Base-by-base conservation (phyloP, 2,329 filamentous ascomycete genomes). In the Sporothrix globosa region DNA sequence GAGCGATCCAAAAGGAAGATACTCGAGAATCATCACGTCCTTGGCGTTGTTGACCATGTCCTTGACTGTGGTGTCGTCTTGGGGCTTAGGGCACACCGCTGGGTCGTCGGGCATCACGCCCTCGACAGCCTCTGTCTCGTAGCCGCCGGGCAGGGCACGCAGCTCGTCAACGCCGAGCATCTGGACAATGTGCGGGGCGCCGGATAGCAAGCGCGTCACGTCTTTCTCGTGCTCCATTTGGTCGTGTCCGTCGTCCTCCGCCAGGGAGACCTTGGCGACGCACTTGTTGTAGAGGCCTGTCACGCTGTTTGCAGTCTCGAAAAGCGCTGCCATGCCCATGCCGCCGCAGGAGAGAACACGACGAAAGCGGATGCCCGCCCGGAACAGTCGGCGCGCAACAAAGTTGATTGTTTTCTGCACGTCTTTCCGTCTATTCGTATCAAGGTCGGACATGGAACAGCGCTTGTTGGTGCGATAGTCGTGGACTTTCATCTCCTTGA, bases 271-370 rank as follows among this genome's bases (percentile, higher is more conserved):
- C 67, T 74, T 74, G 71, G 69, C 71, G 0, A 73, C 72, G 19
- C 67, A 65, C 66, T 73, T 71, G 70, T 70, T 63, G 63, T 52
- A 73, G 63, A 27, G 68, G 7, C 69, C 67, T 6, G 66, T 53
- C 5, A 4, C 17, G 14, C 54, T 65, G 19, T 68, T 70, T 34
- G 53, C 53, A 11, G 52, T 69, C 60, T 73, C 73, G 41, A 75
- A 75, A 17, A 73, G 63, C 13, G 70, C 67, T 2, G 67, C 65
- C 30, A 74, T 11, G 48, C 71, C 74, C 69, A 71, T 69, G 39
- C 72, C 73, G 53, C 74, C 74, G 5, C 24, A 53, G 6, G 44
- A 39, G 9, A 75, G 48, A 6, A 74, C 21, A 14, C 68, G 69
- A 3, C 73, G 71, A 68, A 67, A 74, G 7, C 72, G 71, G 21